Conservation (phyloP, 495 filamentous ascomycete genomes). For the Tuber borchii region DNA sequence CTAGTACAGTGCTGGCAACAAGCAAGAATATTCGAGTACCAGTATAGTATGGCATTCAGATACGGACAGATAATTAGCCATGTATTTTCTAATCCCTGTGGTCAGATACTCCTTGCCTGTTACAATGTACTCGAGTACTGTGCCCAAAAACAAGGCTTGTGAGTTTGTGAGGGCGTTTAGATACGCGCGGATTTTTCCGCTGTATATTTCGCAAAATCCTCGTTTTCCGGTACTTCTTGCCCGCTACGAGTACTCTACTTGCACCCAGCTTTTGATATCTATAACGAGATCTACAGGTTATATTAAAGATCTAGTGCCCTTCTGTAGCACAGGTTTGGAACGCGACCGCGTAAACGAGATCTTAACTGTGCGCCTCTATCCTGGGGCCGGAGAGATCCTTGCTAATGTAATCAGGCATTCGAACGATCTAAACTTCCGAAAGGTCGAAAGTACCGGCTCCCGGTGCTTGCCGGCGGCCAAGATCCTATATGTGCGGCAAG, state of each 20-base stretch:
- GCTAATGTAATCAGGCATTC: background rate
- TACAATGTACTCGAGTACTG: too few relatives aligned
- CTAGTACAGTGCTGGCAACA: too few relatives aligned
- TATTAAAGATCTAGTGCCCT: background rate
- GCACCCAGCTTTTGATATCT: background rate
- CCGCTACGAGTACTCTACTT: background rate
- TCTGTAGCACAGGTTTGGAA: conserved; percentile 2
- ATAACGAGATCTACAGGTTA: background rate
- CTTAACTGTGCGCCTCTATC: background rate
- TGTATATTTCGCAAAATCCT: background rate
- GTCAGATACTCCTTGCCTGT: too few relatives aligned
- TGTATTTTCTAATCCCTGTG: too few relatives aligned
- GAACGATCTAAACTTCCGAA: background rate
- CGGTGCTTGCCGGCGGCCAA: background rate
- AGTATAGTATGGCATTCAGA: too few relatives aligned
- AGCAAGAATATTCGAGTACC: too few relatives aligned
- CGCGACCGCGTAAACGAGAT: background rate
- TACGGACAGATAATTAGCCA: too few relatives aligned
- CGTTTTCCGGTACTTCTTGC: background rate
- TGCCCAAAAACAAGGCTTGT: background rate
- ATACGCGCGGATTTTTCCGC: background rate
- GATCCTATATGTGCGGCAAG: background rate
- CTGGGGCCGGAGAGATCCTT: background rate
- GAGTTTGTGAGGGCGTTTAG: background rate
- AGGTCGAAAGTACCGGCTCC: background rate